phyloP scores from a whole-genome alignment of 345 rosid species.

The Lepidium africanum region DNA sequence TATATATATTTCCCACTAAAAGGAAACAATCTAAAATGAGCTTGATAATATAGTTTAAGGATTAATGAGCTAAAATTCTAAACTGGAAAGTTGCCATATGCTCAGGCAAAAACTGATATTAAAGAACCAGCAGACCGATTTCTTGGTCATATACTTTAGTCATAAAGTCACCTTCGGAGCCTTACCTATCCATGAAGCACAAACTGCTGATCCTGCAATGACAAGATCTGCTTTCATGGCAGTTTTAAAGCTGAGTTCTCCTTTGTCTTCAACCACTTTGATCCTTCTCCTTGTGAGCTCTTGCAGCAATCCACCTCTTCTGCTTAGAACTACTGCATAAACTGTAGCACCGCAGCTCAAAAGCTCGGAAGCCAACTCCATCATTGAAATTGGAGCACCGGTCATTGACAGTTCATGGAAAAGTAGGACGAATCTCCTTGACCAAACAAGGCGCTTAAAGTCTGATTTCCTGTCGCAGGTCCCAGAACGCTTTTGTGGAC shows the following conservation, averaged over 20 bases:
- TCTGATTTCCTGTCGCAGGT: constrained; percentile 90
- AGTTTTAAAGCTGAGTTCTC: constrained; percentile 84
- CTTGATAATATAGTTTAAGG: background rate
- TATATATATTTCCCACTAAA: background rate
- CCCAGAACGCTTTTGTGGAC: constrained; percentile 85
- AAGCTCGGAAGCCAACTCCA: constrained; percentile 96
- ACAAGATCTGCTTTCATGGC: constrained; percentile 95
- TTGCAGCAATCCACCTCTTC: constrained; percentile 80
- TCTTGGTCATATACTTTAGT: background rate
- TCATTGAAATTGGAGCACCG: constrained; percentile 95
- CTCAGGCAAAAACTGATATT: background rate
- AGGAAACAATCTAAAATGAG: background rate
- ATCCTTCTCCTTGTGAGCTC: constrained; percentile 85
- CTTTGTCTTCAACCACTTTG: constrained; percentile 88
- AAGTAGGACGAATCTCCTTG: constrained; percentile 79
- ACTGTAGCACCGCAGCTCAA: constrained; percentile 98
- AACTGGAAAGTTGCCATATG: background rate
- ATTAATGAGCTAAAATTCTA: background rate
- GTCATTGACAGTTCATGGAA: constrained; percentile 99
- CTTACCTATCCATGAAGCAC: constrained; percentile 94
- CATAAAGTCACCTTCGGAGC: background rate
- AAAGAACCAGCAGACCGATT: background rate
- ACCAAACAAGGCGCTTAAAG: constrained; percentile 94
- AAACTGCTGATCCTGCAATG: constrained; percentile 96
- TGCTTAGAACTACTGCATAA: constrained; percentile 88